phyloP scores from a whole-genome alignment of 768 basidiomycete species.

The Pisolithus sp. region DNA sequence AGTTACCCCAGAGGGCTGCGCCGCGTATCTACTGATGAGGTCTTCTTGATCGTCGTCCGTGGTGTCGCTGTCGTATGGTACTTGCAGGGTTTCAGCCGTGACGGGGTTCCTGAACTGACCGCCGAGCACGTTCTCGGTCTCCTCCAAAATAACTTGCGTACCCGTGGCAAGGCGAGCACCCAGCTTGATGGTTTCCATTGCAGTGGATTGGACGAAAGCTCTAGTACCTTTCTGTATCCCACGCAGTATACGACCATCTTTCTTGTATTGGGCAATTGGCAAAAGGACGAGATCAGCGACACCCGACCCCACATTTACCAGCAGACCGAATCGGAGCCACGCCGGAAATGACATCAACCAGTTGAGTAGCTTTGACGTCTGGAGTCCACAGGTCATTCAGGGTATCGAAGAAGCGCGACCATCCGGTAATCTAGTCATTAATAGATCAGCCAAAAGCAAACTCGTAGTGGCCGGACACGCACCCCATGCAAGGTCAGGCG shows the following conservation, averaged over 20 bases:
- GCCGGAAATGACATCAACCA: constrained; percentile 94
- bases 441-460: constrained; percentile 7
- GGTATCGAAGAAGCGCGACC: constrained; percentile 80
- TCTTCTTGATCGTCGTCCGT: constrained; percentile 40
- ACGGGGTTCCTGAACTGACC: constrained; percentile 64
- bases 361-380: constrained; percentile 97
- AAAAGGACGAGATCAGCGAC: constrained; percentile 93
- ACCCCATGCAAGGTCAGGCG: constrained; percentile 91
- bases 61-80: constrained; percentile 28
- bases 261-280: constrained; percentile 96
- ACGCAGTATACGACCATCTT: constrained; percentile 87
- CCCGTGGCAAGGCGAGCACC: constrained; percentile 93
- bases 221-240: constrained; percentile 93
- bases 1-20: constrained; percentile 76
- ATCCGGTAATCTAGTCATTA: constrained; percentile 79
- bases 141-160: constrained; percentile 95
- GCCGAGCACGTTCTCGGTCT: constrained; percentile 86
- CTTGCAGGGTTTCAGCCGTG: constrained; percentile 60
- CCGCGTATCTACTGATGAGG: constrained; percentile 81
- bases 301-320: constrained; percentile 96
- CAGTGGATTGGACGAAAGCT: constrained; percentile 90
- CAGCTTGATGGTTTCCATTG: constrained; percentile 90
- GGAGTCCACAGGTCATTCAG: constrained; percentile 99
- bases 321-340: constrained; percentile 92
- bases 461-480: constrained; percentile 27